Evolutionary conservation across 2,329 filamentous ascomycete genomes (phyloP).

Genomic region (Fusarium coffeatum): DNA sequence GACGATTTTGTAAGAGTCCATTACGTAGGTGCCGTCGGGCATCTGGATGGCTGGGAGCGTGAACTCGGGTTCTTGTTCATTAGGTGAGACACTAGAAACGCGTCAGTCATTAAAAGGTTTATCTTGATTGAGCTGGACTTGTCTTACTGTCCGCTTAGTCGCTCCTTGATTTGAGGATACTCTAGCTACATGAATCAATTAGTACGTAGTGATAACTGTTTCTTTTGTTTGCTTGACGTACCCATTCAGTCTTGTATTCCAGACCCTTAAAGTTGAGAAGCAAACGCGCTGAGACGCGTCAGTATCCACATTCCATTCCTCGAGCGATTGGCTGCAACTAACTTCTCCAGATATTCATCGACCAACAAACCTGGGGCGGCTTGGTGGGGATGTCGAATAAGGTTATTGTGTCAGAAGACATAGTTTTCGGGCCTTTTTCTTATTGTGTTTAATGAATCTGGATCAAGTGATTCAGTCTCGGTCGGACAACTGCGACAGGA

Average conservation of each 20-base stretch:
- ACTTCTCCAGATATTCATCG: slow-evolving; percentile 41
- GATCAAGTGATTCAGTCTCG: not conserved
- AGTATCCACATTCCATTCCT: not conserved
- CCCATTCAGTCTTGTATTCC: slow-evolving; percentile 36
- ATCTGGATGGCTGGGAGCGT: slow-evolving; percentile 63
- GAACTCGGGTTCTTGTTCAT: slow-evolving; percentile 4
- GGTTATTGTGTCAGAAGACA: slow-evolving; percentile 7
- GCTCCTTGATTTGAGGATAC: slow-evolving; percentile 30
- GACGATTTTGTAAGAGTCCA: slow-evolving; percentile 73
- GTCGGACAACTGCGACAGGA: not conserved
- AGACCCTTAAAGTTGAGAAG: slow-evolving; percentile 35
- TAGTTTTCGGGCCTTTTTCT: slow-evolving; percentile 2
- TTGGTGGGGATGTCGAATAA: slow-evolving; percentile 34
- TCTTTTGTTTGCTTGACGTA: rapidly evolving
- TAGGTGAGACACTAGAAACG: slow-evolving; percentile 17
- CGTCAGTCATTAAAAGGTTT: not conserved
- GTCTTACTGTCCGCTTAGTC: slow-evolving; percentile 14
- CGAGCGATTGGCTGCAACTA: rapidly evolving
- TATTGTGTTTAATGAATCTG: not conserved
- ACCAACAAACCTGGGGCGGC: slow-evolving; percentile 31
- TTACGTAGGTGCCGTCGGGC: slow-evolving; percentile 67
- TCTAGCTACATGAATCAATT: slow-evolving; percentile 7
- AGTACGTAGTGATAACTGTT: not conserved
- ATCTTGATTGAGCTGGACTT: rapidly evolving
- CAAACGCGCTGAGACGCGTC: slow-evolving; percentile 12